Base-by-base conservation (phyloP, 371 early-diverging fungal species). In the Hamiltosporidium tvaerminnensis region DNA sequence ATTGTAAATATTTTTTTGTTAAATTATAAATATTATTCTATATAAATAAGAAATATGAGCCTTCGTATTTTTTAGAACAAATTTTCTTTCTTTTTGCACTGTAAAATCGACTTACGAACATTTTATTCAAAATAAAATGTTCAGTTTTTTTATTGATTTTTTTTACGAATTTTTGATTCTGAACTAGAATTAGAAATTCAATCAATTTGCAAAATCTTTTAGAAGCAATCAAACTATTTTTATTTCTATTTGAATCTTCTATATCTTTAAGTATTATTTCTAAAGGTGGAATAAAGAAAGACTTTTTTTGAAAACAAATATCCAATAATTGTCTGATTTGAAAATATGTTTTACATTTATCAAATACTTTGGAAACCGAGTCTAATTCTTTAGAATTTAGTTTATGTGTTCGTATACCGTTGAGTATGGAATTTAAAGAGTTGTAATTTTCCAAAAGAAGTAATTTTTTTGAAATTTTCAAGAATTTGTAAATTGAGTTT, bases 221-320 rank as follows among this genome's bases (percentile, higher is more conserved):
- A 23, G 64, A 63, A 16, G 68, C 68, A 4, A 68, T 33, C 33
- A 56, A 57, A 34, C 64, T 64, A 4, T 55, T 41, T 52, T 34
- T 31, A 36, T 68, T 62, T 4, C 2, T 2, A 59, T 68, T 68
- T 35, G 55, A 31, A 48, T 68, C 68, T 31, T 30, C 58, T 55
- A 67, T 52, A 49, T 68, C 68, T 38, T 58, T 64, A 12, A 68
- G 53, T 38, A 68, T 48, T 47, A 53, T 60, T 52, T 44, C 64
- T 10, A 64, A 37, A 23, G 68, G 68, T n/a, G 52, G 53, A 39
- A 65, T 54, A 58, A 55, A 64, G 33, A 12, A 68, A 10, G 9
- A 48, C 57, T 32, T 14, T 14, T 5, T 65, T 50, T 16, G 35
- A 1, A 12, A 35, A 7, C 47, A 35, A 23, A 53, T 52, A 4